phyloP scores from a whole-genome alignment of 2,329 filamentous ascomycete species.

The Penicillium sp. region DNA sequence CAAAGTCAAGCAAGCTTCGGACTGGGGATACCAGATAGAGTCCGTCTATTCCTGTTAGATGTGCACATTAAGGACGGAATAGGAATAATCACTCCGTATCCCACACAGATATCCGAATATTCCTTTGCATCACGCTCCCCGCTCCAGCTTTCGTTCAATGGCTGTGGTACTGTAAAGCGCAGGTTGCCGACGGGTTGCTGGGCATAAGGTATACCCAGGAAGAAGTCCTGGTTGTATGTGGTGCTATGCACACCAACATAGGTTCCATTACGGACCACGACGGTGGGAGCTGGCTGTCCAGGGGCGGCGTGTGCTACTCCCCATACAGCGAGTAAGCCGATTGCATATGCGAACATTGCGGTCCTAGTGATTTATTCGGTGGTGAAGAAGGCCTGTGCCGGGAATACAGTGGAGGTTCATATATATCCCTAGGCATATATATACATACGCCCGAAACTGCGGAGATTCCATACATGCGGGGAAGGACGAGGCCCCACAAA shows the following conservation, averaged over 20 bases:
- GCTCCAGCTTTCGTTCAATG: constrained; percentile 46
- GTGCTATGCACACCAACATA: constrained; percentile 42
- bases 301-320: constrained; percentile 16
- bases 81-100: constrained; percentile 44
- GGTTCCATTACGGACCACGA: constrained; percentile 44
- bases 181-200: constrained; percentile 51
- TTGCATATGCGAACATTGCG: constrained; percentile 4
- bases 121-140: constrained; percentile 40
- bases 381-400: neutral
- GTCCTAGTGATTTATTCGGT: neutral
- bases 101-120: constrained; percentile 47
- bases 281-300: constrained; percentile 28
- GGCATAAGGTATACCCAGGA: constrained; percentile 55
- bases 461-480: constrained; percentile 6
- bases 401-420: no score
- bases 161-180: constrained; percentile 50
- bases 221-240: constrained; percentile 48
- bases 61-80: neutral
- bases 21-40: constrained; percentile 34
- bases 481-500: constrained; percentile 7
- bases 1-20: constrained; percentile 58
- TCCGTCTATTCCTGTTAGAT: constrained; percentile 20
- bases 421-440: no score
- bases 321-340: constrained; percentile 13
- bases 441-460: neutral